Conservation (phyloP, 2,329 filamentous ascomycete genomes). For the Teratosphaeria pseudoeucalypti region DNA sequence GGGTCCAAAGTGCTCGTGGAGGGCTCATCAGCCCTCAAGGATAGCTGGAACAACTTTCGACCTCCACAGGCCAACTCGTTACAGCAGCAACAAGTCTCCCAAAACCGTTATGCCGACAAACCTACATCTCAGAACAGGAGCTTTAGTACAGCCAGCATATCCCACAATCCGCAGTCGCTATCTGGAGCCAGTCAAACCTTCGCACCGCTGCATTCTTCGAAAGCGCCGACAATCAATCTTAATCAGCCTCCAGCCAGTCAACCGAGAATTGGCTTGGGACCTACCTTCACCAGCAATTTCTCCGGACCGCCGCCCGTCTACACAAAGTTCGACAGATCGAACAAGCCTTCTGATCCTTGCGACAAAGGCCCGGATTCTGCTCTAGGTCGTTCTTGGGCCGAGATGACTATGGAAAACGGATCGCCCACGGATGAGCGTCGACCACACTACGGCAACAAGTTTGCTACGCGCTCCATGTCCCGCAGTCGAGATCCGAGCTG, state of each 20-base stretch:
- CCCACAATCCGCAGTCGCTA: constrained; percentile 18
- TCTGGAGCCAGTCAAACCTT: constrained; percentile 20
- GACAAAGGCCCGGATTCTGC: constrained; percentile 21
- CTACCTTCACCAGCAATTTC: constrained; percentile 11
- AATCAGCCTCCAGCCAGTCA: constrained; percentile 11
- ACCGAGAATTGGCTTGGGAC: constrained; percentile 13
- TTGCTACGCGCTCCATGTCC: constrained; percentile 35
- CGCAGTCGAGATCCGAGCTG: constrained; percentile 46
- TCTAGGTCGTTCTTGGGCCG: constrained; percentile 9
- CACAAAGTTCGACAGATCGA: constrained; percentile 26
- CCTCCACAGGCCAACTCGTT: background rate
- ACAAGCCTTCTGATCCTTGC: constrained; percentile 16
- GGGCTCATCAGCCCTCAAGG: constrained; percentile 54
- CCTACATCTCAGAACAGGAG: constrained; percentile 30
- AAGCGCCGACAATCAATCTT: constrained; percentile 15
- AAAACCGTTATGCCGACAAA: constrained; percentile 26
- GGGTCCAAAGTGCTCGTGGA: constrained; percentile 60
- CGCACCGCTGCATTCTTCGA: constrained; percentile 10
- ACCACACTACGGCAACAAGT: constrained; percentile 31
- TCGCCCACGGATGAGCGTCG: constrained; percentile 35
- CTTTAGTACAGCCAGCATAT: constrained; percentile 25
- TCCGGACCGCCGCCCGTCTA: constrained; percentile 21
- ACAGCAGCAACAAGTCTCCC: constrained; percentile 10
- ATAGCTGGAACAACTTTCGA: constrained; percentile 38
- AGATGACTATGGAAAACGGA: constrained; percentile 19